Evolutionary conservation across 129 eudicot genomes (phyloP).

Genomic region (Flaveria ramosissima): DNA sequence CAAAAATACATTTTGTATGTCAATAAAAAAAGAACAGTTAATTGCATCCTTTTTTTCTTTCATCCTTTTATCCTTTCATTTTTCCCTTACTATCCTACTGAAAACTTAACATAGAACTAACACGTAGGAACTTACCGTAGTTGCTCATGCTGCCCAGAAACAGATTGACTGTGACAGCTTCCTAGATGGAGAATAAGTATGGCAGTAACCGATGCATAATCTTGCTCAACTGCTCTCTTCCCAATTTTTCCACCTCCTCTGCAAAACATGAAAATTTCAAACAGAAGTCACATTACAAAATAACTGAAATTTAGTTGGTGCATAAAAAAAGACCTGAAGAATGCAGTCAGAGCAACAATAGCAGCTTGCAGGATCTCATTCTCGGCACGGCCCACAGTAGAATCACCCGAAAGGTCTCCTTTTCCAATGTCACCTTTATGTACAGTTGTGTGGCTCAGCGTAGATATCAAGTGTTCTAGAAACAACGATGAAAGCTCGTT

Average conservation of each 20-base stretch:
- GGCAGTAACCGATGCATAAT: conserved; percentile 85
- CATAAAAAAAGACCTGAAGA: conserved; percentile 65
- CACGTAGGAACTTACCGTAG: conserved; percentile 53
- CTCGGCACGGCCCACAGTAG: conserved; percentile 39
- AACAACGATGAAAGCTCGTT: conserved; percentile 69
- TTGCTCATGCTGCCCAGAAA: conserved; percentile 76
- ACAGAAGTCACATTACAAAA: conserved; percentile 9
- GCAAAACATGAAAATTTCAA: conserved; percentile 31
- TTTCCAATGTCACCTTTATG: conserved; percentile 51
- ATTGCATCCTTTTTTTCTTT: neutral
- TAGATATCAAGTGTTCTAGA: conserved; percentile 80
- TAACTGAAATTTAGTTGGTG: conserved; percentile 12
- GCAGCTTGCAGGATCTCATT: conserved; percentile 83
- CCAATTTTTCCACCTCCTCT: conserved; percentile 98
- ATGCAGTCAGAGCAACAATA: conserved; percentile 85
- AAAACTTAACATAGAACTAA: conserved; percentile 7
- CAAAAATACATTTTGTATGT: neutral
- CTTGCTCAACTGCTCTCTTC: conserved; percentile 79
- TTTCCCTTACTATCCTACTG: neutral
- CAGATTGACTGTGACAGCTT: conserved; percentile 72
- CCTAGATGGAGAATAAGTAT: conserved; percentile 89
- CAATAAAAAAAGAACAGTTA: neutral
- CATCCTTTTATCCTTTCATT: neutral
- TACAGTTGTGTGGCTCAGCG: conserved; percentile 60
- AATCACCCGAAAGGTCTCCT: conserved; percentile 58